Evolutionary conservation across 1,284 basidiomycete species (phyloP).

Genomic region (Moniliella sp.): DNA sequence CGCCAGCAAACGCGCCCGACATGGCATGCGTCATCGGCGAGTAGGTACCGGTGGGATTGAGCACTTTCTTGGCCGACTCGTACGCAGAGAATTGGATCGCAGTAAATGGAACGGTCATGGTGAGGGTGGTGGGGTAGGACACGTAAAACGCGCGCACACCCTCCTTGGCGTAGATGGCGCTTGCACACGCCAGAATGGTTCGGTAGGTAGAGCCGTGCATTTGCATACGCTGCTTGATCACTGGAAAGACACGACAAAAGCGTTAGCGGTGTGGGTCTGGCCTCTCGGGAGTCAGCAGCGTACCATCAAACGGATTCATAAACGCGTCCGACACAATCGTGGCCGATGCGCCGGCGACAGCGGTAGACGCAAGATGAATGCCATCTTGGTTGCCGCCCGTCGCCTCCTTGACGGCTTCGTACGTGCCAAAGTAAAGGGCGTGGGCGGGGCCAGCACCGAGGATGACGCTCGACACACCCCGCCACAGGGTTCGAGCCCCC

Average conservation of each 20-base stretch:
- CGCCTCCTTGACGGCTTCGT: conserved; percentile 81
- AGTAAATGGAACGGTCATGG: conserved; percentile 90
- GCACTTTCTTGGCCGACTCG: conserved; percentile 59
- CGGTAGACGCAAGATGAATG: conserved; percentile 57
- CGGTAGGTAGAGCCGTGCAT: conserved; percentile 73
- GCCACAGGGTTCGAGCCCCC: conserved; percentile 72
- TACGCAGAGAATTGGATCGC: conserved; percentile 92
- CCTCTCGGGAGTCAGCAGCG: conserved; percentile 19
- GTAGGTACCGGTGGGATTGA: conserved; percentile 44
- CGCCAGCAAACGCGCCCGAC: conserved; percentile 78
- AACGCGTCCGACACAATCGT: conserved; percentile 86
- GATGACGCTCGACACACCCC: conserved; percentile 89
- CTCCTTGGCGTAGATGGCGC: conserved; percentile 61
- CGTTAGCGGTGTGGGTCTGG: background rate
- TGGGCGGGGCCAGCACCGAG: conserved; percentile 92
- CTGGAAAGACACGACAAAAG: conserved; percentile 32
- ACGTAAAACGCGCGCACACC: conserved; percentile 84
- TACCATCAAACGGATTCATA: conserved; percentile 99
- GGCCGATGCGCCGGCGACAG: conserved; percentile 75
- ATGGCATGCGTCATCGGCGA: conserved; percentile 74
- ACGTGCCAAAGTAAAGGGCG: conserved; percentile 87
- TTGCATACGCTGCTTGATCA: conserved; percentile 98
- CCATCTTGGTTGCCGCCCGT: conserved; percentile 64
- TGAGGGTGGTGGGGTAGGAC: conserved; percentile 82
- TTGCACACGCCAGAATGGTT: conserved; percentile 60